Conservation (phyloP, 768 basidiomycete species). For the Holtermannia corniformis region DNA sequence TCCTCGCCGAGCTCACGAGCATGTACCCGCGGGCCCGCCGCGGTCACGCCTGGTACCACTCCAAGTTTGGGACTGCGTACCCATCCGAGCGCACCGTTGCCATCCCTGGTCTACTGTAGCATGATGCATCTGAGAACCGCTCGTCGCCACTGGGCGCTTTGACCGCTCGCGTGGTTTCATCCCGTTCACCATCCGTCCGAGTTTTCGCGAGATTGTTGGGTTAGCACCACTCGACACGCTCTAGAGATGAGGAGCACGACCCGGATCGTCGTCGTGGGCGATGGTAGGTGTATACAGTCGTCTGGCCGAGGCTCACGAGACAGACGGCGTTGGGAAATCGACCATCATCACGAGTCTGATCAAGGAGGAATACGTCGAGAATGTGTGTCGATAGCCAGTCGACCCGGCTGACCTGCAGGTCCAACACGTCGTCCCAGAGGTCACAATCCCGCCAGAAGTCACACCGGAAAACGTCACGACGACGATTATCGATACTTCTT, state of each 20-base stretch:
- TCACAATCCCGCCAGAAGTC: constrained; percentile 94
- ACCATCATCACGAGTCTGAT: constrained; percentile 94
- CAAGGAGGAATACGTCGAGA: constrained; percentile 84
- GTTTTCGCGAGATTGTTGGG: too few relatives aligned
- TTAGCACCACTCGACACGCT: too few relatives aligned
- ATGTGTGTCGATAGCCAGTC: constrained; percentile 48
- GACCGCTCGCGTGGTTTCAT: too few relatives aligned
- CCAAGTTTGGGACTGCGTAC: constrained; percentile 62
- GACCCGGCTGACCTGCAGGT: constrained; percentile 50
- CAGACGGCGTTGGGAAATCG: constrained; percentile 96
- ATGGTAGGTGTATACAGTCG: constrained; percentile 17
- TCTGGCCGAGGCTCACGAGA: neutral
- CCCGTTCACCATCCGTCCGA: too few relatives aligned
- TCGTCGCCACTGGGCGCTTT: too few relatives aligned
- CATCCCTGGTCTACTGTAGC: constrained; percentile 66
- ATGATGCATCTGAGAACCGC: too few relatives aligned
- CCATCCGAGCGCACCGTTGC: constrained; percentile 65
- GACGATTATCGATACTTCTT: constrained; percentile 93
- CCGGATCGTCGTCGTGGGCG: constrained; percentile 33
- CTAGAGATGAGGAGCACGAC: neutral
- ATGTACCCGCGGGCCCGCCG: constrained; percentile 70
- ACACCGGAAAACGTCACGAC: constrained; percentile 97
- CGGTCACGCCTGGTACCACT: constrained; percentile 78
- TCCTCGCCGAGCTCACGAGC: constrained; percentile 57
- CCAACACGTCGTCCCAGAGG: constrained; percentile 88